A percentile compares a stretch with the other conserved stretches of the same genome.
Evolutionary conservation across 345 rosid genomes (phyloP).

Genomic region (Citrus cavaleriei): DNA sequence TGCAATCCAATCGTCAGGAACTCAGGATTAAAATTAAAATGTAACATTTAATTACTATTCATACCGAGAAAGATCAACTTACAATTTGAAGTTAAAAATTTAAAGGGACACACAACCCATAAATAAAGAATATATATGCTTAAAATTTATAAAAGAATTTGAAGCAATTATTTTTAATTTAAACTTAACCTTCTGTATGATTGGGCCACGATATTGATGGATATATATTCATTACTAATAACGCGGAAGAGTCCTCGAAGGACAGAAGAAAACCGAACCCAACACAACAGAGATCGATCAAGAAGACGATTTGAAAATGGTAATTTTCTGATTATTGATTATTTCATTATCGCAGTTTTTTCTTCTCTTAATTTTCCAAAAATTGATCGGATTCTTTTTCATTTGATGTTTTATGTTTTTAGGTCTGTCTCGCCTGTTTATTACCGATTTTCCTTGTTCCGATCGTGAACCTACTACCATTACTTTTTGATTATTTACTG

Average conservation of each 20-base stretch:
- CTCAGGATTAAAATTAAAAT: too few species aligned
- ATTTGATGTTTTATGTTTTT: background rate
- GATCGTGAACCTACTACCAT: conserved; percentile 73
- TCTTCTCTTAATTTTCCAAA: background rate
- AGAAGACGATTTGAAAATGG: conserved; percentile 6
- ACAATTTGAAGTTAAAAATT: too few species aligned
- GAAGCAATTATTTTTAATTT: too few species aligned
- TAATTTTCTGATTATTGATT: background rate
- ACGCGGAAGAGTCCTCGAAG: background rate
- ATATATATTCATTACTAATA: background rate
- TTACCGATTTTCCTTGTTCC: conserved; percentile 92
- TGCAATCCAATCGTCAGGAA: too few species aligned
- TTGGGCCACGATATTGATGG: too few species aligned
- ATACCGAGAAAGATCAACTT: too few species aligned
- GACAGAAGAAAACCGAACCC: background rate
- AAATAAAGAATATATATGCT: too few species aligned
- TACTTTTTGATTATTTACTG: conserved; percentile 60
- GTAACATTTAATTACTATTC: too few species aligned
- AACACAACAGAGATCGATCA: background rate
- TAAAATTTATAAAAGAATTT: too few species aligned
- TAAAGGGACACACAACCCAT: too few species aligned
- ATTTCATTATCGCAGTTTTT: background rate
- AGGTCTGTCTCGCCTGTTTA: conserved; percentile 91
- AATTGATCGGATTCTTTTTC: background rate
- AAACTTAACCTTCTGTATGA: too few species aligned